These are phyloP conservation scores for Cucumis variabilis DNA, from an alignment of 331 rosid species.

Conservation along the genomic window DNA sequence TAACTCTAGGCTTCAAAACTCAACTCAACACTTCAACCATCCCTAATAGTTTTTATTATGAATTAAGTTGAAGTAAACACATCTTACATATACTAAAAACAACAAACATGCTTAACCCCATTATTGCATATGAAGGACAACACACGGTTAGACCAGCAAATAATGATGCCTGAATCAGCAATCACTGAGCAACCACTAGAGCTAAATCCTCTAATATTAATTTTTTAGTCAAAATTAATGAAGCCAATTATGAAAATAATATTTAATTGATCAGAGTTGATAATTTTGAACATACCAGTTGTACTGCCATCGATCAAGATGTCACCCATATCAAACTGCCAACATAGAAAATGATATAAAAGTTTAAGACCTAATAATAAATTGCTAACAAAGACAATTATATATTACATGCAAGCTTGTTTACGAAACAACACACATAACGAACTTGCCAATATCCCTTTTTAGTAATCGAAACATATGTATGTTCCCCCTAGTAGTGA, in stretches of 20 bases:
- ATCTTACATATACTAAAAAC: not conserved
- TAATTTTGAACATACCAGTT: conserved; percentile 50
- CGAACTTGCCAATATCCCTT: conserved; percentile 84
- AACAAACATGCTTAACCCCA: not conserved
- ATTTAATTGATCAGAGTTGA: not conserved
- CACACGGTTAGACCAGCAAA: conserved; percentile 77
- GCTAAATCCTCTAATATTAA: conserved; percentile 53
- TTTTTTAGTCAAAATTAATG: not conserved
- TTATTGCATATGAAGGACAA: not conserved
- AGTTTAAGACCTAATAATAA: not conserved
- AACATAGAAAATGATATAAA: conserved; percentile 23
- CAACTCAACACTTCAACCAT: too few relatives aligned
- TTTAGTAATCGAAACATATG: conserved; percentile 65
- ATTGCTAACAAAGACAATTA: not conserved
- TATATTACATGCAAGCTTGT: not conserved
- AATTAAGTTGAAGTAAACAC: not conserved
- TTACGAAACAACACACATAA: not conserved
- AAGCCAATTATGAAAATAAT: not conserved
- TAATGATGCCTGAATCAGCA: conserved; percentile 79
- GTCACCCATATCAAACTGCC: conserved; percentile 83
- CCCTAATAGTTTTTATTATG: not conserved
- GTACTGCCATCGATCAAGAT: conserved; percentile 56
- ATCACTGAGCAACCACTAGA: conserved; percentile 65
- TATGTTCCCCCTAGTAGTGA: conserved; percentile 66
- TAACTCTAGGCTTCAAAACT: too few relatives aligned